Percentiles rank a stretch among this genome's conserved stretches.
Conservation (phyloP, 306 rosid genomes). For the Acmispon strigosus region DNA sequence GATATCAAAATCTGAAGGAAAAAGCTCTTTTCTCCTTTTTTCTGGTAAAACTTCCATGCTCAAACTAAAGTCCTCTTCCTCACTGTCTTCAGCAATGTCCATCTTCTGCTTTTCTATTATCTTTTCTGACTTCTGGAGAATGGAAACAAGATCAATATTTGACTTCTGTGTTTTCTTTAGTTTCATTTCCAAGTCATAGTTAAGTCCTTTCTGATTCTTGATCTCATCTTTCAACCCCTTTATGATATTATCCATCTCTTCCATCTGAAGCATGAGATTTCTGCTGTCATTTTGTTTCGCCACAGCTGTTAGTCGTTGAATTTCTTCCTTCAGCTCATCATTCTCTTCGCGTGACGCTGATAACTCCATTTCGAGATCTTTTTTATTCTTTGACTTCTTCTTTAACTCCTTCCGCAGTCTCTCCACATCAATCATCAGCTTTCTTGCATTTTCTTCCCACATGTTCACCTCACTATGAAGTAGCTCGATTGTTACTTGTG, state of each 20-base stretch:
- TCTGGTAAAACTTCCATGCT: slow-evolving; percentile 17
- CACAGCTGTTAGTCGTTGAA: slow-evolving; percentile 3
- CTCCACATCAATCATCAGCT: slow-evolving; percentile 21
- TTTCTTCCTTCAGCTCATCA: slow-evolving; percentile 20
- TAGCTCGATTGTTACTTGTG: slow-evolving; percentile 34
- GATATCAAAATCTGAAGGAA: slow-evolving; percentile 16
- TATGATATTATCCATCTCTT: slow-evolving; percentile 26
- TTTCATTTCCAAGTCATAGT: slow-evolving; percentile 20
- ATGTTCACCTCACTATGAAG: slow-evolving; percentile 35
- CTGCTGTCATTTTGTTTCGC: slow-evolving; percentile 25
- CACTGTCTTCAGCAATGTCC: slow-evolving; percentile 36
- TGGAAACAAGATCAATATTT: slow-evolving; percentile 21
- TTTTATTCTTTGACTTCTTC: slow-evolving; percentile 26
- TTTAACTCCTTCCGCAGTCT: slow-evolving; percentile 15
- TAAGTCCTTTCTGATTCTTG: slow-evolving; percentile 22
- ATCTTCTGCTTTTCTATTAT: slow-evolving; percentile 24
- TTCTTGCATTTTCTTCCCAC: slow-evolving; percentile 34
- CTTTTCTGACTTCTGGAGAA: slow-evolving; percentile 24
- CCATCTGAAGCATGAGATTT: slow-evolving; percentile 7
- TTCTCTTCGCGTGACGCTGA: slow-evolving; percentile 8
- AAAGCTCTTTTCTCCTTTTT: slow-evolving; percentile 20
- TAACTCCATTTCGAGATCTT: slow-evolving; percentile 24
- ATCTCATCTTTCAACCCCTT: slow-evolving; percentile 32
- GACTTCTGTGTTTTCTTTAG: slow-evolving; percentile 25
- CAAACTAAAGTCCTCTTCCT: slow-evolving; percentile 26